Percentiles rank a stretch among this genome's conserved stretches.
These are phyloP conservation scores for Candida bentonensis DNA, from an alignment of 805 yeast species.

Conservation along the genomic window DNA sequence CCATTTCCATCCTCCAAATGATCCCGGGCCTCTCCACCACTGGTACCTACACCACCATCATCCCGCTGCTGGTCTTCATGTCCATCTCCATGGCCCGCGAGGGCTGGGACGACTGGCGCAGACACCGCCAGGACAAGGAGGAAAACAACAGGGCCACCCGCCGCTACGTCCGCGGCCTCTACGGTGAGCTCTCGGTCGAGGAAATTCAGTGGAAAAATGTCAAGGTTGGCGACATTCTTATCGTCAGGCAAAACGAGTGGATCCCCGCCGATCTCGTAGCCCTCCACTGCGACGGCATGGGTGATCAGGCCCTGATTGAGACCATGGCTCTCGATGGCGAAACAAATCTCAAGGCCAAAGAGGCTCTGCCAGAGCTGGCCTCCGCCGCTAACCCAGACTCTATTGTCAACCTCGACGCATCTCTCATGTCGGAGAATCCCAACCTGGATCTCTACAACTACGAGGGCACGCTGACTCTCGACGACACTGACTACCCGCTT, in stretches of 20 bases:
- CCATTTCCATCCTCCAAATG: conserved; percentile 86
- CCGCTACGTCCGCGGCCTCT: conserved; percentile 21
- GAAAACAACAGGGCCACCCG: conserved; percentile 44
- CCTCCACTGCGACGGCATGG: conserved; percentile 44
- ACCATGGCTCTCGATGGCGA: conserved; percentile 98
- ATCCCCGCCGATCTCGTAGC: conserved; percentile 84
- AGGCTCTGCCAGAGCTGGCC: conserved; percentile 52
- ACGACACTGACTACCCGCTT: conserved; percentile 38
- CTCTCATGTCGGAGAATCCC: conserved; percentile 71
- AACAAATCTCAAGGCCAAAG: conserved; percentile 70
- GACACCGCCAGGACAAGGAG: conserved; percentile 72
- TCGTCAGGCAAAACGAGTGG: conserved; percentile 70
- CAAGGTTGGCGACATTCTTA: conserved; percentile 76
- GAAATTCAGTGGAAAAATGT: conserved; percentile 56
- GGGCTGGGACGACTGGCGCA: conserved; percentile 82
- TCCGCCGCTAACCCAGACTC: conserved; percentile 21
- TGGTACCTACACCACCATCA: conserved; percentile 85
- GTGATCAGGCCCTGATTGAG: conserved; percentile 63
- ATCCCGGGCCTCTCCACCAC: conserved; percentile 97
- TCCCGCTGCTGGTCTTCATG: conserved; percentile 77
- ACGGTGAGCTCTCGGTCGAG: conserved; percentile 17
- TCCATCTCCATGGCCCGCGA: conserved; percentile 82
- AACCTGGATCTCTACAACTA: conserved; percentile 88
- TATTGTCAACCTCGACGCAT: conserved; percentile 38
- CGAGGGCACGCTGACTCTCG: conserved; percentile 66